Base-by-base conservation (phyloP, 257 asterid species). In the Rauvolfia tetraphylla region DNA sequence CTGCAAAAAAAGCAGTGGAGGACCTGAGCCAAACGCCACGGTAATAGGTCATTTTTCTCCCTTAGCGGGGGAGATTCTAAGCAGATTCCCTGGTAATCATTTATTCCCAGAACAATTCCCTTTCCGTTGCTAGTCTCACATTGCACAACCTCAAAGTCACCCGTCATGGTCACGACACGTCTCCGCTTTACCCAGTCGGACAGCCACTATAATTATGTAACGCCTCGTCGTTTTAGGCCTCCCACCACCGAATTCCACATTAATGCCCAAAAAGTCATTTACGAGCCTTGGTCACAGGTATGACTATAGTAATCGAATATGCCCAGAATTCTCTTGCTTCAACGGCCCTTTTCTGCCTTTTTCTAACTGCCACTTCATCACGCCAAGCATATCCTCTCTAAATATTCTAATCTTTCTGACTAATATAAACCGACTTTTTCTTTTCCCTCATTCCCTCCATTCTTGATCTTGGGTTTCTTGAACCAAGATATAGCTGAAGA, bases 341-440 rank as follows among this genome's bases (percentile, higher is more conserved):
- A 84, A 85, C 46, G 38, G 72, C 81, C 79, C 74, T 72, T 78
- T 70, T 34, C 5, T 49, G 17, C 78, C 48, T n/a, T 81, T 71
- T 85, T 75, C 76, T 49, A 81, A 84, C 83, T 34, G 89, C 78
- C 85, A 84, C 85, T 80, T 86, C 91, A 88, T 87, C 91, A 90
- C 89, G 86, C 90, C 86, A 86, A 89, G 97, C 92, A 91, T 95
- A 95, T 95, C 88, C 99, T 82, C 79, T 80, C 84, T 53, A 90
- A 74, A 91, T 95, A 95, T 92, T 93, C 96, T 76, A 23, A 11
- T 70, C 15, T 31, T 53, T 70, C 23, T 15, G 20, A 15, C 11
- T 3, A 44, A 13, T 70, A 33, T 72, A 49, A 29, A n/a, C 38
- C 34, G 27, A 12, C 66, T 38, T 49, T 51, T 48, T 51, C 22